phyloP scores from a whole-genome alignment of 495 filamentous ascomycete genomes.

The Astrocystis sublimbata region DNA sequence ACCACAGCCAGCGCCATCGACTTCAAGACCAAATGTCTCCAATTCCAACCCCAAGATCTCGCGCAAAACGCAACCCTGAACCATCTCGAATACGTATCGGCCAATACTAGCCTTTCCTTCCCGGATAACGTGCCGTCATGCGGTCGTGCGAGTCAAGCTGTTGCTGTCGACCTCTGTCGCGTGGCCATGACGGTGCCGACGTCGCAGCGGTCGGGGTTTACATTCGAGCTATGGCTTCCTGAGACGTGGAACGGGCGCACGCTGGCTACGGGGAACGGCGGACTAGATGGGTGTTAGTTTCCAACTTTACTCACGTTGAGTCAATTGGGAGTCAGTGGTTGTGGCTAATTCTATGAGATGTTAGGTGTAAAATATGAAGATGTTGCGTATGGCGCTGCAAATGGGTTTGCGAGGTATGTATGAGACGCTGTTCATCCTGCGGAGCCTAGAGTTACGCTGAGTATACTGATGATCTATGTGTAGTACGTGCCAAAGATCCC shows the following conservation, averaged over 20 bases:
- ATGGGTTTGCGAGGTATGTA: slow-evolving; percentile 53
- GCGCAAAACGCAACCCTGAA: neutral
- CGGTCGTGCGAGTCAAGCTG: slow-evolving; percentile 38
- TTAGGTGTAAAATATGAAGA: slow-evolving; percentile 31
- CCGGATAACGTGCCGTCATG: slow-evolving; percentile 51
- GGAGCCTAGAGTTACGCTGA: neutral
- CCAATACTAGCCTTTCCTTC: slow-evolving; percentile 51
- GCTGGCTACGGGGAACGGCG: slow-evolving; percentile 58
- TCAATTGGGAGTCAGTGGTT: neutral
- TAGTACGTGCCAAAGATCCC: neutral
- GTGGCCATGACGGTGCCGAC: slow-evolving; percentile 58
- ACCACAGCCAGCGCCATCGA: neutral
- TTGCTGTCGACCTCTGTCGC: slow-evolving; percentile 56
- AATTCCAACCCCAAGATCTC: neutral
- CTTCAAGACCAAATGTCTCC: neutral
- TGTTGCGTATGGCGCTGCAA: slow-evolving; percentile 31
- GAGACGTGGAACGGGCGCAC: slow-evolving; percentile 49
- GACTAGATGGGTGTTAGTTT: slow-evolving; percentile 52
- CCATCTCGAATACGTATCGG: slow-evolving; percentile 37
- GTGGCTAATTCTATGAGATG: neutral
- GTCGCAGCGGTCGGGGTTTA: slow-evolving; percentile 54
- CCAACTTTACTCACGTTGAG: neutral
- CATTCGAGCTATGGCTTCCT: slow-evolving; percentile 61
- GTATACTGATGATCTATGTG: neutral
- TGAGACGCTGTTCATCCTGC: neutral